Base-by-base conservation (phyloP, 257 asterid species). In the Cinchona pubescens region DNA sequence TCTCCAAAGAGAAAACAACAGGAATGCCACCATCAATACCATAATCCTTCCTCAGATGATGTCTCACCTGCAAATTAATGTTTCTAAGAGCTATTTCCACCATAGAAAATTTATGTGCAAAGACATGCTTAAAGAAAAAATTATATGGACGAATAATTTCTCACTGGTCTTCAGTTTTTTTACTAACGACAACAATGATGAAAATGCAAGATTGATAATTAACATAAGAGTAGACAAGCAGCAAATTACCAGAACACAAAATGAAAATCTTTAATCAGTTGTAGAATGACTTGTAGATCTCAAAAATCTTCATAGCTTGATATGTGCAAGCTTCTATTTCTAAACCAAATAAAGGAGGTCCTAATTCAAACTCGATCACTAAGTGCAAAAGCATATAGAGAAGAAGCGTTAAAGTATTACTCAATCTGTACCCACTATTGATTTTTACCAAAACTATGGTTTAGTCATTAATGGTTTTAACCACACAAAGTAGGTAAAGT, bases 1-100 rank as follows among this genome's bases (percentile, higher is more conserved):
- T 92, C 86, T 94, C 99, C 56, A 91, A 79, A 21, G 99, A 94
- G 82, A 94, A 94, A 74, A 94, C 97, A 74, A 94, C 90, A 73
- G 99, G 97, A 84, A 94, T 88, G 81, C 99, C 97, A 68, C 99
- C 95, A 67, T 94, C 97, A 86, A 94, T 94, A 71, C 99, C 97
- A 73, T 88, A 70, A 69, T 89, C 89, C 86, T 88, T 92, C 86
- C 86, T 91, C 81, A 94, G 77, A 55, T 97, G 96, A 77, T 90
- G 86, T 81, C 98, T 88, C 67, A 94, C 96, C 98, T 94, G 92
- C 78, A 74, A 80, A 81, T 29, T 69, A 38, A 70, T 74, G 64
- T 53, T 71, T 59, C 69, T 77, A 69, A 80, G 84, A 81, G 82
- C 72, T 77, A 80, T 53, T 62, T n/a, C 72, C 66, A 74, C 25